These are phyloP conservation scores for Arthrobotrys pseudoclavata DNA, from an alignment of 2,329 filamentous ascomycete species.

Conservation along the genomic window DNA sequence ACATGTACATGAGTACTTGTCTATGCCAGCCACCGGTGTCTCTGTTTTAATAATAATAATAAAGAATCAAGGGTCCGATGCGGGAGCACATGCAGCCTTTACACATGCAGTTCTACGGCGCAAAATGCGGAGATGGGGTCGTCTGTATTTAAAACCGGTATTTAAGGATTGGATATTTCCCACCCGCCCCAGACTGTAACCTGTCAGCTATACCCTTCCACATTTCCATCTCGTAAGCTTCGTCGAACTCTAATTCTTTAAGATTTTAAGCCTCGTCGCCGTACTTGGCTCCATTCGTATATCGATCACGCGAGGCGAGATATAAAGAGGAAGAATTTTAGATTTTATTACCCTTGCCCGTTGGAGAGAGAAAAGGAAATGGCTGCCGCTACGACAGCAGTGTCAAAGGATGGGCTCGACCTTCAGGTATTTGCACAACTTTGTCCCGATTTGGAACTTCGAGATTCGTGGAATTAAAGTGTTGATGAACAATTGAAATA, in stretches of 20 bases:
- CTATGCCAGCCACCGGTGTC: neutral
- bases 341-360: neutral
- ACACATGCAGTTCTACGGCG: slow-evolving; percentile 3
- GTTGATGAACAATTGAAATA: neutral
- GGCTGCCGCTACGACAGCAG: slow-evolving; percentile 63
- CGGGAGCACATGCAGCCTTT: neutral
- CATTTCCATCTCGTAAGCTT: slow-evolving; percentile 13
- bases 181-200: neutral
- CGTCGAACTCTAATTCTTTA: neutral
- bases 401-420: slow-evolving; percentile 67
- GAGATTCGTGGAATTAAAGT: neutral
- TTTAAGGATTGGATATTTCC: slow-evolving; percentile 20
- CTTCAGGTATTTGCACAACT: slow-evolving; percentile 40
- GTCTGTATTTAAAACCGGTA: neutral
- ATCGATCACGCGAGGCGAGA: neutral
- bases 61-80: neutral
- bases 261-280: neutral
- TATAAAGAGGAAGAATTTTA: neutral
- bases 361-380: neutral
- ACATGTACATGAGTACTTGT: neutral
- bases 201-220: neutral
- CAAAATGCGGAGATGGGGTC: neutral
- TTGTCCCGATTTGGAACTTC: slow-evolving; percentile 1
- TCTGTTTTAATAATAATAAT: slow-evolving; percentile 1
- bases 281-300: neutral